Evolutionary conservation across 176 grass and related monocot species (phyloP), one percentile per base, ranked within the genome.

Genomic region (Lolium multiflorum): DNA sequence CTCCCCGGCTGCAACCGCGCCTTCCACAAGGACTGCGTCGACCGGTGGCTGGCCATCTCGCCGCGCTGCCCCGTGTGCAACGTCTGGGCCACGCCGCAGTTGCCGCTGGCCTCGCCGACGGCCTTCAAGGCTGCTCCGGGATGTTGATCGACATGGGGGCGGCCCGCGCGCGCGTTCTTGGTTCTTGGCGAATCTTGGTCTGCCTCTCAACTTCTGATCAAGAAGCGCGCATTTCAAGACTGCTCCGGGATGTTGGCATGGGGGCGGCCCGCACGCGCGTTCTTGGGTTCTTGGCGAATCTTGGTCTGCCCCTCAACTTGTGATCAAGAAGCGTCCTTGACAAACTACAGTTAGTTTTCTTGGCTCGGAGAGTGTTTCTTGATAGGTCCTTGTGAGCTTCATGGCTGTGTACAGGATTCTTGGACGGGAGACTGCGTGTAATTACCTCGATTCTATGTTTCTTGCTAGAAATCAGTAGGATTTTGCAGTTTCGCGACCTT

Each of bases 11-110:
- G 92, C 86, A 83, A 88, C 86, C 86, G 81, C 67, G 80, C 86
- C 61, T 94, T 94, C 76, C 92, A 94, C 89, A 68, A 70, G 68
- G 89, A 94, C 51, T 91, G 92, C 80, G 57, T 94, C 76, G 92
- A 89, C 80, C 24, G 80, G 44, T 94, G 92, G 86, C 92, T 94
- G 25, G 47, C 74, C 67, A 71, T 85, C 80, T 90, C 84, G 24
- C 76, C 83, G 54, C 83, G 89, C 35, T 94, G 89, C 74, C 89
- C 89, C 0, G 68, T 94, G 15, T 94, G 89, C 83, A 91, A 84
- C 80, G 28, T 64, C 6, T 86, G 62, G 74, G 76, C 87, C 9
- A 79, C 75, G 69, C 52, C 44, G 80, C 73, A 37, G 54, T 82
- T 64, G 44, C 58, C 76, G 9, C 47, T 3, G 11, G 10, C 69